phyloP scores from a whole-genome alignment of 2,329 filamentous ascomycete species.

The Paraconiothyrium brasiliense region DNA sequence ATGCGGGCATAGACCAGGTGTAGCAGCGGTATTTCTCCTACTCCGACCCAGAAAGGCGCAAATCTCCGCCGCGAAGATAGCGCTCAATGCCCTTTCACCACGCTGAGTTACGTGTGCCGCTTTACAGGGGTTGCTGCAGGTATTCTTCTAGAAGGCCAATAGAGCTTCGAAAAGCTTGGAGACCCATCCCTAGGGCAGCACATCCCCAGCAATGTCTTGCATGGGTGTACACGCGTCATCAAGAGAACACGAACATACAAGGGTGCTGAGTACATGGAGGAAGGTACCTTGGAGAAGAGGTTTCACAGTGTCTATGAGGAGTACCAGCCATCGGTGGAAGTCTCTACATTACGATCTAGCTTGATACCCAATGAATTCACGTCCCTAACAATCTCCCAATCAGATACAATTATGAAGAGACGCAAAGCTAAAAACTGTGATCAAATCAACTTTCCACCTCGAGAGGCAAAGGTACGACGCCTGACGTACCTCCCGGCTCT shows the following conservation, averaged over 20 bases:
- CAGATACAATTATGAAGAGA: too few species aligned
- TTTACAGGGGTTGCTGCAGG: slow-evolving; percentile 21
- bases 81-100: background rate
- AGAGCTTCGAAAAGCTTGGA: slow-evolving; percentile 13
- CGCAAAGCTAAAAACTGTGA: too few species aligned
- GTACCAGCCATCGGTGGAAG: background rate
- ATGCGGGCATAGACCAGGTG: slow-evolving; percentile 3
- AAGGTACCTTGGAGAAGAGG: background rate
- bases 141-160: slow-evolving; percentile 19
- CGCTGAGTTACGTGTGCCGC: slow-evolving; percentile 21
- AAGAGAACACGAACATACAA: background rate
- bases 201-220: background rate
- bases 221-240: slow-evolving; percentile 1
- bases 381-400: background rate
- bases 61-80: slow-evolving; percentile 1
- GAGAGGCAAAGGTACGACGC: background rate
- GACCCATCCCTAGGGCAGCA: background rate
- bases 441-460: background rate
- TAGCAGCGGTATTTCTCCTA: background rate
- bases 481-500: background rate
- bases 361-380: background rate
- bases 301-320: background rate
- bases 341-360: background rate
- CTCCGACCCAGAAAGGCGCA: slow-evolving; percentile 5
- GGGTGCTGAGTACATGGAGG: background rate